Conservation (phyloP, 2,329 filamentous ascomycete genomes). For the Aureobasidium subglaciale region DNA sequence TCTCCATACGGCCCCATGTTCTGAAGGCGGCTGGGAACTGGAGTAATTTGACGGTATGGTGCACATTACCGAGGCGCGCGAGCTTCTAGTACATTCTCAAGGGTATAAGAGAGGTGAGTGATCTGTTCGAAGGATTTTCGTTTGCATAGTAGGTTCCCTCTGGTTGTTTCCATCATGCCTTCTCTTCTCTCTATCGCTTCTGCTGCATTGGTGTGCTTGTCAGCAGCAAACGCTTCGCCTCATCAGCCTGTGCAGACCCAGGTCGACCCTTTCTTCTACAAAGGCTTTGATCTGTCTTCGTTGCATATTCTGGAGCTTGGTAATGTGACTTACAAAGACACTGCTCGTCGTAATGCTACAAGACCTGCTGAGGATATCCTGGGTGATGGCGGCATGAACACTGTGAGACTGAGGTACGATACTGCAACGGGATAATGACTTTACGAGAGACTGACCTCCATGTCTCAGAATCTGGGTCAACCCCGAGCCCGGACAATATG, state of each 20-base stretch:
- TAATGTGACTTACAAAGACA: conserved; percentile 8
- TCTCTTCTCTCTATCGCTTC: not conserved
- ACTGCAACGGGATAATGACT: too few relatives aligned
- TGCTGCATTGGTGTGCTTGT: not conserved
- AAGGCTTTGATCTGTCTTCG: conserved; percentile 16
- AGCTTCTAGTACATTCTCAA: not conserved
- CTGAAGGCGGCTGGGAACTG: conserved; percentile 2
- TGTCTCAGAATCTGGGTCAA: conserved; percentile 24
- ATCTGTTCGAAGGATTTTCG: not conserved
- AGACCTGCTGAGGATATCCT: conserved; percentile 27
- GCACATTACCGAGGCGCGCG: not conserved
- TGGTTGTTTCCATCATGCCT: not conserved
- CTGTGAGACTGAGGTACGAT: conserved; percentile 24
- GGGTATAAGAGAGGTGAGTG: not conserved
- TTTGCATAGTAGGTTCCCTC: not conserved
- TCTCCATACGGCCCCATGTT: not conserved
- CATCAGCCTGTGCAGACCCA: not conserved
- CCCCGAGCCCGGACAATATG: conserved; percentile 23
- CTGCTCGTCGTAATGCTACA: not conserved
- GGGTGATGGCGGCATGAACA: conserved; percentile 24
- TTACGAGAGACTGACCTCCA: not conserved
- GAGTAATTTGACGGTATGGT: not conserved
- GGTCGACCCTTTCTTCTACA: conserved; percentile 12
- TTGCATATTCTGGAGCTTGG: conserved; percentile 13
- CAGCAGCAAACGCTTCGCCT: not conserved